Base-by-base conservation (phyloP, 176 grass and related monocot species). In the Tuctoria greenei region DNA sequence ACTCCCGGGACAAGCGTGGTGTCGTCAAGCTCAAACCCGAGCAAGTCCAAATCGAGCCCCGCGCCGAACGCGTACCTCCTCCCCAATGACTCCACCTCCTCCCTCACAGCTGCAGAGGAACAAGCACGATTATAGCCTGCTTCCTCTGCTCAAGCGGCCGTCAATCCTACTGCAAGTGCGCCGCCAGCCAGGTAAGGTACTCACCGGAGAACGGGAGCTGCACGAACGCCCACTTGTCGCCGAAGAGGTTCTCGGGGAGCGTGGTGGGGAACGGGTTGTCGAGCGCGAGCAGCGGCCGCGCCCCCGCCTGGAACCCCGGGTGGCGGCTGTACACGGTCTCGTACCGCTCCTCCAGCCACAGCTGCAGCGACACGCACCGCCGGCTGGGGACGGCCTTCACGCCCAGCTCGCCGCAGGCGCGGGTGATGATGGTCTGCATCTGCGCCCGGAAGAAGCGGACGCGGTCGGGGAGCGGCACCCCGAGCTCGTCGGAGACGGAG, bases 151-250 rank as follows among this genome's bases (percentile, higher is more conserved):
- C 17, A 71, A 23, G 28, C 12, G 41, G 7, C n/a, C n/a, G n/a
- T 36, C 10, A 25, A 65, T 24, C 60, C 8, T 14, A 59, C 4
- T 59, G 4, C 56, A 27, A 3, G 5, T 8, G 27, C 26, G 6
- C 13, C 26, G 13, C 25, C 25, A 27, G 58, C 5, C 14, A 57
- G 54, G 7, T 21, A 6, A n/a, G 20, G 52, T 5, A 78, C 46
- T 26, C 80, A 99, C 95, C 87, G 70, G 87, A 88, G 73, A 92
- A 95, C 0, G 95, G 92, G 28, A 99, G 84, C 79, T 99, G 95
- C 76, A 99, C 92, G 79, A 99, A 99, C 24, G 92, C 92, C 95
- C 95, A 92, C 76, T 90, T 92, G 50, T 99, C 92, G 24, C 95
- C 89, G 79, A 95, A 78, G 76, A 99, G 91, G 66, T 99, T 99